These are phyloP conservation scores for Lolium multiflorum DNA, from an alignment of 176 grass and related monocot species.

Conservation along the genomic window DNA sequence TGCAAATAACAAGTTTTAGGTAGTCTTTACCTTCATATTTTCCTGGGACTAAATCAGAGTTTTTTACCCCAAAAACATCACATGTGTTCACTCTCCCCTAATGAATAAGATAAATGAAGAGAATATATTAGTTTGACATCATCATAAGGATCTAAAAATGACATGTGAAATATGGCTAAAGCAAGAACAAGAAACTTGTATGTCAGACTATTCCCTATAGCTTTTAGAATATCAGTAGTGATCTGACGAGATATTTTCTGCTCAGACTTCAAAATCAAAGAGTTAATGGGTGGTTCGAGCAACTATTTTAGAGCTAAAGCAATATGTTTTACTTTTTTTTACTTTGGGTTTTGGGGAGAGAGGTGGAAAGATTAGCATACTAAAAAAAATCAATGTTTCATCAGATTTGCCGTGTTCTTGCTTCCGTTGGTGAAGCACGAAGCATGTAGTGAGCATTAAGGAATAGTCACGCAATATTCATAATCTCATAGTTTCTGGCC, in stretches of 20 bases:
- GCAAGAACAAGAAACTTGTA: constrained; percentile 25
- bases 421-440: neutral
- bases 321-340: neutral
- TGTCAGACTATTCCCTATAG: neutral
- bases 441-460: neutral
- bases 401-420: neutral
- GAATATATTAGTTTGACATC: constrained; percentile 32
- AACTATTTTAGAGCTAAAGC: constrained; percentile 35
- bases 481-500: neutral
- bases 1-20: constrained; percentile 29
- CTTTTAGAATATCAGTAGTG: neutral
- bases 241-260: neutral
- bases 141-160: neutral
- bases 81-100: constrained; percentile 83
- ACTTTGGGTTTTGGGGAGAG: neutral
- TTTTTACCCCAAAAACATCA: constrained; percentile 84
- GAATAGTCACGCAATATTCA: neutral
- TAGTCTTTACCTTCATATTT: constrained; percentile 84
- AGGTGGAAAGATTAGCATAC: neutral
- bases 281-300: neutral
- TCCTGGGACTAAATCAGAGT: constrained; percentile 92
- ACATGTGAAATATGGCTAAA: neutral
- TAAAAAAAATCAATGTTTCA: neutral
- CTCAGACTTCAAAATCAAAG: constrained; percentile 2
- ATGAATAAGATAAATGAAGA: constrained; percentile 19